Evolutionary conservation across 31 red algal species (phyloP).

Genomic region (Bonnemaisonia californica): DNA sequence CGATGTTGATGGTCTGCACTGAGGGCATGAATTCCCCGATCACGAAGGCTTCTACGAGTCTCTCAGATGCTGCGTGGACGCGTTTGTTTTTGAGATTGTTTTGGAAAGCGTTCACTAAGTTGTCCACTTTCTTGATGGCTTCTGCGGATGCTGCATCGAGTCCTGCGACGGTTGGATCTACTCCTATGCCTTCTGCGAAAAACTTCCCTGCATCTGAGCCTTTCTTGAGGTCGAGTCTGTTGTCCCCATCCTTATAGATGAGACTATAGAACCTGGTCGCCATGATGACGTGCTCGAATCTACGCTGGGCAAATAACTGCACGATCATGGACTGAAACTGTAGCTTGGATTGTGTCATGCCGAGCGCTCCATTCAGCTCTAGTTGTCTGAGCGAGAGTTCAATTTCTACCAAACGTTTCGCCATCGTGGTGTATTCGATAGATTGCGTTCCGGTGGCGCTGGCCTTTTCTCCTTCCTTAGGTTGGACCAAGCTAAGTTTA

Average conservation of each 20-base stretch:
- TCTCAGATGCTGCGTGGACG: background rate
- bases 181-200: constrained; percentile 11
- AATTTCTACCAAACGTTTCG: background rate
- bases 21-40: constrained; percentile 12
- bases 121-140: background rate
- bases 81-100: background rate
- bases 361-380: background rate
- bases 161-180: constrained; percentile 5
- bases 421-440: background rate
- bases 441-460: background rate
- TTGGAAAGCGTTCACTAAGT: background rate
- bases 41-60: constrained; percentile 16
- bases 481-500: background rate
- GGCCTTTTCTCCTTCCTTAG: background rate
- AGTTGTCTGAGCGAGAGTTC: background rate
- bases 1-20: background rate
- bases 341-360: background rate
- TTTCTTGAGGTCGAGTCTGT: constrained; percentile 5
- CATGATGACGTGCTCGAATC: constrained; percentile 22
- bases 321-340: constrained; percentile 15
- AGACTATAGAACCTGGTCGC: constrained; percentile 7
- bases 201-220: constrained; percentile 2
- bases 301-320: constrained; percentile 13
- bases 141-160: constrained; percentile 5
- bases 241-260: constrained; percentile 11